Conservation (phyloP, 345 rosid genomes). For the Syzygium aromaticum region DNA sequence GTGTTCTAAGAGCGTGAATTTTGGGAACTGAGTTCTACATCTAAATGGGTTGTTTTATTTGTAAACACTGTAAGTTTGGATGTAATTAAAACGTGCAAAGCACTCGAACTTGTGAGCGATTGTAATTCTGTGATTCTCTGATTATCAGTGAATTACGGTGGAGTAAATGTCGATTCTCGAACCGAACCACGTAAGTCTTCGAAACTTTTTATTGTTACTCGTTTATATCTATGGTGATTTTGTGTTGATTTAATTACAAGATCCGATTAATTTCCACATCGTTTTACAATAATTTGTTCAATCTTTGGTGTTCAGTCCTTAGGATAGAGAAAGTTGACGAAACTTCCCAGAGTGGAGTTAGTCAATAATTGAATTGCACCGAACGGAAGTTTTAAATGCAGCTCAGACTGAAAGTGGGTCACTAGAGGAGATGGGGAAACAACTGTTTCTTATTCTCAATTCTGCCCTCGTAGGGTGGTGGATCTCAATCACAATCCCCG, state of each 20-base stretch:
- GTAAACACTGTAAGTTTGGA: background rate
- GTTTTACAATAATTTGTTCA: too few species aligned
- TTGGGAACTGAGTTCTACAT: background rate
- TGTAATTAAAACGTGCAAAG: background rate
- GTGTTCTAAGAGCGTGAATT: too few species aligned
- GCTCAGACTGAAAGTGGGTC: background rate
- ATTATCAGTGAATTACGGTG: background rate
- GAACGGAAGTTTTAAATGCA: too few species aligned
- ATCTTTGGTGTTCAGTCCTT: too few species aligned
- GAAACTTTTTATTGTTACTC: too few species aligned
- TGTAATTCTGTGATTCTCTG: background rate
- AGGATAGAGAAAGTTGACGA: too few species aligned
- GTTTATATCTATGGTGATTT: too few species aligned
- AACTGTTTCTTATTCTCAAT: background rate
- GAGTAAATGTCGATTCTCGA: accelerated
- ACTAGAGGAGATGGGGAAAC: background rate
- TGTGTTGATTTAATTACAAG: too few species aligned
- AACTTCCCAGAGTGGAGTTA: too few species aligned
- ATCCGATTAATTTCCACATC: too few species aligned
- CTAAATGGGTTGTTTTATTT: background rate
- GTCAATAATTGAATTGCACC: too few species aligned
- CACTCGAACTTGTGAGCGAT: background rate
- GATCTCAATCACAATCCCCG: background rate
- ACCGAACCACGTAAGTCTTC: too few species aligned
- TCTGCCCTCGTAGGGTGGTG: background rate